Conservation (phyloP, 108 stramenopile species). For the Fragilaria crotonensis region DNA sequence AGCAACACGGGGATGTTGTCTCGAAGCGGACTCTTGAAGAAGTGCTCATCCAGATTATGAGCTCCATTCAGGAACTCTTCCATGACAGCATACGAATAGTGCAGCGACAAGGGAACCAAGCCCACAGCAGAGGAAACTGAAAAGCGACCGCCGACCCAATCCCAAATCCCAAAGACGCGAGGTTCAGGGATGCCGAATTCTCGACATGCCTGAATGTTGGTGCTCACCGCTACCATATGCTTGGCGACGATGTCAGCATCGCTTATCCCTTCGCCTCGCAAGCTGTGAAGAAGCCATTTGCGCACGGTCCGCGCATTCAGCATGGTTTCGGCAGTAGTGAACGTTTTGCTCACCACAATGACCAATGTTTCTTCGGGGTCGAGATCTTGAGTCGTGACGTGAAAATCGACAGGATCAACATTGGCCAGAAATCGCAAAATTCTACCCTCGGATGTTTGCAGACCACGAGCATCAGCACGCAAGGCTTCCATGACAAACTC, state of each 20-base stretch:
- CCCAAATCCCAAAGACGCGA: constrained; percentile 94
- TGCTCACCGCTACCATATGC: constrained; percentile 84
- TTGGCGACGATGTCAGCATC: constrained; percentile 52
- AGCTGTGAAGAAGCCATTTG: constrained; percentile 66
- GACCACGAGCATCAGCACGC: constrained; percentile 49
- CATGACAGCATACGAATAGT: constrained; percentile 80
- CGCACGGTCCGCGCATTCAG: constrained; percentile 86
- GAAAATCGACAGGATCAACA: constrained; percentile 96
- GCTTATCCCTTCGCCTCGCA: constrained; percentile 16
- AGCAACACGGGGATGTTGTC: constrained; percentile 96
- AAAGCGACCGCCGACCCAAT: constrained; percentile 97
- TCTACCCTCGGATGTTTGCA: constrained; percentile 47
- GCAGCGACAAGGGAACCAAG: constrained; percentile 85
- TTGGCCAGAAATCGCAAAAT: constrained; percentile 89
- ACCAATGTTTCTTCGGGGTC: constrained; percentile 80
- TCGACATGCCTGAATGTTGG: constrained; percentile 17
- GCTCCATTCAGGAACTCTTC: constrained; percentile 86
- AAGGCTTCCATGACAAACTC: constrained; percentile 94
- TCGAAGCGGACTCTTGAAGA: constrained; percentile 86
- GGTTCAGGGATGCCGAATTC: constrained; percentile 73
- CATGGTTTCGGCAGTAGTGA: constrained; percentile 91
- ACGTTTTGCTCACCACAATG: constrained; percentile 89
- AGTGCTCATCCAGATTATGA: constrained; percentile 97
- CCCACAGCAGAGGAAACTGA: constrained; percentile 79
- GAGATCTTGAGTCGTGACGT: constrained; percentile 56